Base-by-base conservation (phyloP, 2,329 filamentous ascomycete genomes). In the Scedosporium minutisporum region DNA sequence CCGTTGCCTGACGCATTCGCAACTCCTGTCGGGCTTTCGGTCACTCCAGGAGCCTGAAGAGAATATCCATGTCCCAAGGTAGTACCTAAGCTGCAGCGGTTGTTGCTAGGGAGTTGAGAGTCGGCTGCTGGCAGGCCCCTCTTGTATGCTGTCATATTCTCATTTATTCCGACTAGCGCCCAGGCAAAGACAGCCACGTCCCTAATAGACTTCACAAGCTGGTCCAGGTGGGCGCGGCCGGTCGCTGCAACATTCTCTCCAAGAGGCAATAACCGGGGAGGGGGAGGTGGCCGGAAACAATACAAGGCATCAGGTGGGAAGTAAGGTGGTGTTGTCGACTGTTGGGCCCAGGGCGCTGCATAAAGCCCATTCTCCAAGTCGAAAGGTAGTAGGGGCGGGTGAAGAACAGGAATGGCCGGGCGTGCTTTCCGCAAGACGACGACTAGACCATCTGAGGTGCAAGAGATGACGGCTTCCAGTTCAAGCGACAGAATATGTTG, bases 161-260 rank as follows among this genome's bases (percentile, higher is more conserved):
- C 60, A 25, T 61, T 93, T 76, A 93, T 93, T 23, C 90, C 90
- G 25, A 87, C 85, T 10, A 93, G 75, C 1, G 87, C 88, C 90
- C 90, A 96, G 9, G 90, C 90, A 71, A 96, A 95, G n/a, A 95
- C 88, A 1, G 89, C 90, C 58, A 93, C 88, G 62, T 95, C 90
- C 63, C 89, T 86, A 66, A 96, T 96, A 2, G 87, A 88, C 62
- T 82, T 81, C 88, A 95, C 91, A 68, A 95, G 85, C 62, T 86
- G 82, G 27, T 85, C 80, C 57, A 80, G 70, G 18, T 81, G 77
- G 14, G 51, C 18, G 7, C 61, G 82, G 65, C 79, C 78, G 12
- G 74, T 74, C 16, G 75, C 74, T 66, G 78, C 79, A 42, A 77
- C 74, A 61, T 74, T 74, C 23, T 78, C 78, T 46, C 72, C 72